A percentile compares a stretch with the other conserved stretches of the same genome.
Conservation (phyloP, 768 basidiomycete genomes). For the Mycena chlorophos region DNA sequence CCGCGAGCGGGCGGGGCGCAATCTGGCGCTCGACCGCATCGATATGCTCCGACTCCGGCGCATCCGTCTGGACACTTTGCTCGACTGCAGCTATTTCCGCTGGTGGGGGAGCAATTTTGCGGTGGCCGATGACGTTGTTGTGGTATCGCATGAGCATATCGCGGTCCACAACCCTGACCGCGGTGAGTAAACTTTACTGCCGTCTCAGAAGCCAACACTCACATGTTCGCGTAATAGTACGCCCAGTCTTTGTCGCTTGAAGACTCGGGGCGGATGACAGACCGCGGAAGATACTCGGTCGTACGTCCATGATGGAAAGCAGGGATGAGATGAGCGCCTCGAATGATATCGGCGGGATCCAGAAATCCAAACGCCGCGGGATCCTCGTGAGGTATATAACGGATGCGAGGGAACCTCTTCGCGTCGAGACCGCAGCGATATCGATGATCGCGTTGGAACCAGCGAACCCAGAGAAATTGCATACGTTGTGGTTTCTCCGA, state of each 20-base stretch:
- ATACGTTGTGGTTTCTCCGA: not conserved
- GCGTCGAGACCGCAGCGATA: not conserved
- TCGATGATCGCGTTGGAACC: not conserved
- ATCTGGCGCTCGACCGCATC: too few relatives aligned
- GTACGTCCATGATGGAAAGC: not conserved
- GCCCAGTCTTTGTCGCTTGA: not conserved
- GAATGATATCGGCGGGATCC: not conserved
- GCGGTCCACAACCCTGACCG: not conserved
- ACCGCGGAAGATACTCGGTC: not conserved
- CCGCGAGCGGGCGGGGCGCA: too few relatives aligned
- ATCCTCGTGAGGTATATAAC: not conserved
- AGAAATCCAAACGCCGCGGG: not conserved
- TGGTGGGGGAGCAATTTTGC: not conserved
- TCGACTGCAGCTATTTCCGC: too few relatives aligned
- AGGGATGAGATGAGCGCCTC: not conserved
- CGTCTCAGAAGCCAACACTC: not conserved
- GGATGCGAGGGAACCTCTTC: not conserved
- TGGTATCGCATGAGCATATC: conserved; percentile 8
- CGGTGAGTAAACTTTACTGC: not conserved
- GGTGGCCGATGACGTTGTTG: not conserved
- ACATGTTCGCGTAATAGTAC: not conserved
- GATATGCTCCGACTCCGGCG: too few relatives aligned
- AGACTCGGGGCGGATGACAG: not conserved
- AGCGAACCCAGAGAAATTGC: not conserved
- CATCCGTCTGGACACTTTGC: too few relatives aligned